Evolutionary conservation across 805 yeast genomes (phyloP), one percentile per base, ranked within the genome.

Genomic region (Cyberlindnera mycetangii): DNA sequence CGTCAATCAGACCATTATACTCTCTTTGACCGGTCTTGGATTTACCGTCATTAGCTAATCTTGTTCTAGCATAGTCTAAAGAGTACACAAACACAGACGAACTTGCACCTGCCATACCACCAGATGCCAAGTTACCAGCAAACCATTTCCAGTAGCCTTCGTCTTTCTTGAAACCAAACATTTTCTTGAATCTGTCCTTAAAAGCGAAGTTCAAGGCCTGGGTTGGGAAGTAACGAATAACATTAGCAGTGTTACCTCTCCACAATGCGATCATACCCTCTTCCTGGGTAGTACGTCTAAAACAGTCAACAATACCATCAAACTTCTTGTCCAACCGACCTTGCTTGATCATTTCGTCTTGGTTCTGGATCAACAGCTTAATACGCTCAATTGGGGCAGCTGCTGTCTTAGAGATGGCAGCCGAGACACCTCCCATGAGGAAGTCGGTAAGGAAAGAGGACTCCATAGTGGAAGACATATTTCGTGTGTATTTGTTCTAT

Each of bases 221-320:
- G 72, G 97, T 90, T 74, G 97, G 97, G 95, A 89, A 89, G 83
- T 90, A 89, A 81, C 97, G 87, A 78, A 89, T 84, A 70, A 89
- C 97, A 76, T 89, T 89, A 66, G 97, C 97, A 58, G 97, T 90
- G 90, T 89, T 89, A 82, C 97, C 97, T 85, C 97, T 85, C 97
- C 97, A 89, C 92, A 89, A 89, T 55, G 97, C 75, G 59, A 74
- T 78, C 55, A 86, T 66, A 83, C 97, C 97, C 79, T 89, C 97
- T 61, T 85, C 88, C 61, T 86, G 85, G 57, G 90, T 84, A 60
- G 97, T 90, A 81, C 97, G 86, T 66, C 69, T 81, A 95, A 90
- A 89, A 78, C 96, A 88, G 68, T 89, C 97, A 54, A 62, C 74
- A 57, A 89, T 90, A 86, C 97, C 97, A 59, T 74, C 81, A 83